phyloP scores from a whole-genome alignment of 2,329 filamentous ascomycete species.

The Sporothrix luriei region DNA sequence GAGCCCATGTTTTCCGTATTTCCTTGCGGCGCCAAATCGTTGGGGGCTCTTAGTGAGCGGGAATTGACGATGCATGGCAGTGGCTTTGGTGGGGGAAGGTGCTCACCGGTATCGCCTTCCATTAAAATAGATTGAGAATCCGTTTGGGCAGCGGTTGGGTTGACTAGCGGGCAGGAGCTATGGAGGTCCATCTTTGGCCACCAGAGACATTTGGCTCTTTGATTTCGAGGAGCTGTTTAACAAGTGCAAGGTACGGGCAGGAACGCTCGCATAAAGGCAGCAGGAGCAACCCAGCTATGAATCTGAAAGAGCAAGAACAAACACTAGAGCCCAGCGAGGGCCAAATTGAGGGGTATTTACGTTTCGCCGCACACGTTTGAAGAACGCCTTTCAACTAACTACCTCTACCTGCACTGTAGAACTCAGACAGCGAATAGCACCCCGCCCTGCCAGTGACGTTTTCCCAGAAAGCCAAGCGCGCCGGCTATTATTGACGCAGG shows the following conservation, averaged over 20 bases:
- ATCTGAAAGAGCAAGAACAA: not conserved
- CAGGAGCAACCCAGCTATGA: not conserved
- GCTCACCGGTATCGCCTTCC: conserved; percentile 14
- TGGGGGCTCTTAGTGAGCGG: conserved; percentile 18
- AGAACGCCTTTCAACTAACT: not conserved
- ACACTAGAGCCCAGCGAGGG: not conserved
- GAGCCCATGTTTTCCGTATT: not conserved
- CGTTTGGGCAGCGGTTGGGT: conserved; percentile 1
- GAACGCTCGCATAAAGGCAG: conserved; percentile 19
- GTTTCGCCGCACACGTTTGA: no score
- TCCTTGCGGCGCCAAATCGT: not conserved
- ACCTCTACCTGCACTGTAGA: not conserved
- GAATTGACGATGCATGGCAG: conserved; percentile 22
- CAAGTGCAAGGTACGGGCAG: conserved; percentile 2
- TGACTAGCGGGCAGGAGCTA: conserved; percentile 1
- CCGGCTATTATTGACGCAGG: not conserved
- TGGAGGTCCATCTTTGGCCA: conserved; percentile 2
- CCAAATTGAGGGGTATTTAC: conserved; percentile 5
- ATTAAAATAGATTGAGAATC: not conserved
- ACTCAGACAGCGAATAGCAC: not conserved
- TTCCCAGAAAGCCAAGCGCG: not conserved
- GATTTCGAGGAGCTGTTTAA: not conserved
- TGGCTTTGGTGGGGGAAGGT: not conserved
- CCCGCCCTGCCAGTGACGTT: conserved; percentile 20
- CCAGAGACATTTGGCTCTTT: not conserved